A percentile compares a stretch with the other conserved stretches of the same genome.
Evolutionary conservation across 2,329 filamentous ascomycete species (phyloP).

Genomic region (Dissoconium aciculare): DNA sequence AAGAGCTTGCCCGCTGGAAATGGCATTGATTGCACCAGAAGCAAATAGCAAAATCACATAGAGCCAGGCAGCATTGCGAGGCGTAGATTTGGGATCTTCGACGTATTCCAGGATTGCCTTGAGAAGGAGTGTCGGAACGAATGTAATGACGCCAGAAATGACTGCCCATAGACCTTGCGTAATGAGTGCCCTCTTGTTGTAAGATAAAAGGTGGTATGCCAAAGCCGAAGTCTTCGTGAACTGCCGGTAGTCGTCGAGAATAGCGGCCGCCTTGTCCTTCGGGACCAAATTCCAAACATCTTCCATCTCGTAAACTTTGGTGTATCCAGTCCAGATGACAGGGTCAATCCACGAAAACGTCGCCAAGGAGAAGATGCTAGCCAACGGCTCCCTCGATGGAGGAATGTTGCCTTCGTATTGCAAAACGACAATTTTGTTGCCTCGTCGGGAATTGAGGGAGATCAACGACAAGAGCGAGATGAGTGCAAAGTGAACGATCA

Average conservation of each 20-base stretch:
- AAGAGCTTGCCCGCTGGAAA: conserved; percentile 71
- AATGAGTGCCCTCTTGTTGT: conserved; percentile 64
- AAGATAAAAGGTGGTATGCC: conserved; percentile 65
- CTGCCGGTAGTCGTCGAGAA: conserved; percentile 72
- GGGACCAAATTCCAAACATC: conserved; percentile 86
- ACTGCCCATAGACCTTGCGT: conserved; percentile 69
- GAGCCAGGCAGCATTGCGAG: conserved; percentile 83
- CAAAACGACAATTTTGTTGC: conserved; percentile 75
- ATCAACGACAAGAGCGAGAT: conserved; percentile 60
- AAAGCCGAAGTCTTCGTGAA: conserved; percentile 68
- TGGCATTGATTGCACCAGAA: conserved; percentile 65
- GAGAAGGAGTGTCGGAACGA: conserved; percentile 78
- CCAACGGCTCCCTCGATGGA: conserved; percentile 72
- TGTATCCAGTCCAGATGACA: conserved; percentile 80
- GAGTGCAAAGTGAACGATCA: conserved; percentile 60
- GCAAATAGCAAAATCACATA: conserved; percentile 83
- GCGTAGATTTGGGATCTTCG: conserved; percentile 62
- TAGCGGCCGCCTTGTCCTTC: conserved; percentile 69
- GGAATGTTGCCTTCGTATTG: conserved; percentile 82
- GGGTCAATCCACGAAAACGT: conserved; percentile 86
- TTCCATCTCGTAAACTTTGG: conserved; percentile 62
- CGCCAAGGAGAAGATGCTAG: conserved; percentile 73
- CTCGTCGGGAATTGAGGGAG: conserved; percentile 69
- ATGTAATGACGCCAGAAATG: conserved; percentile 68
- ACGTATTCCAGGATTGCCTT: conserved; percentile 88